phyloP scores from a whole-genome alignment of 805 yeast genomes.

The Priceomyces castillae region DNA sequence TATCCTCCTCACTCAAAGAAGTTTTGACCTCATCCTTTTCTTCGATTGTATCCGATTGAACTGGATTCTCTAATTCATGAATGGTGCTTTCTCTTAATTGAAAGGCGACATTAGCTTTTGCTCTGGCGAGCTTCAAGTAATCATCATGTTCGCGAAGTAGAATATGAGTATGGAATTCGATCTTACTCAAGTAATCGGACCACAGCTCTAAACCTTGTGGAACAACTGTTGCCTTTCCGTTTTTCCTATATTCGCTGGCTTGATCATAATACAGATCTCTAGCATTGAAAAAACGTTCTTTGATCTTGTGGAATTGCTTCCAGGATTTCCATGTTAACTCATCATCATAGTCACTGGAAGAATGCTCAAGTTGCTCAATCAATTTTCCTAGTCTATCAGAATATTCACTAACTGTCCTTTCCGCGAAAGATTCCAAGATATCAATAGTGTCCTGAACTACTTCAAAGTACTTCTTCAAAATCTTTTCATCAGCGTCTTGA shows the following conservation, averaged over 20 bases:
- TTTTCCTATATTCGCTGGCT: conserved; percentile 19
- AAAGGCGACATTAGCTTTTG: conserved; percentile 43
- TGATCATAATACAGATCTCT: conserved; percentile 49
- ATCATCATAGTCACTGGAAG: conserved; percentile 16
- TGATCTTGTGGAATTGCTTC: conserved; percentile 59
- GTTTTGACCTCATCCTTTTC: not conserved
- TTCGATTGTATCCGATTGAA: not conserved
- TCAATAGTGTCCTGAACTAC: conserved; percentile 51
- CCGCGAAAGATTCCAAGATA: conserved; percentile 71
- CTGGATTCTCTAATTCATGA: not conserved
- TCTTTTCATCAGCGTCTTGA: conserved; percentile 23
- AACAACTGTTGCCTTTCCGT: conserved; percentile 10
- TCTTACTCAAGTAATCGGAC: conserved; percentile 35
- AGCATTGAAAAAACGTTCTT: conserved; percentile 50
- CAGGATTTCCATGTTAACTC: conserved; percentile 47
- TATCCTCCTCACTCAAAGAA: too few species aligned
- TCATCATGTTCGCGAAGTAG: conserved; percentile 60
- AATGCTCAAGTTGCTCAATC: conserved; percentile 13
- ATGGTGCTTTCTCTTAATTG: conserved; percentile 34
- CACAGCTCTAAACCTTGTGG: conserved; percentile 38
- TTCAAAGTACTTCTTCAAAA: conserved; percentile 29
- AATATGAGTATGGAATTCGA: conserved; percentile 46
- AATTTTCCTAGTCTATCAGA: conserved; percentile 53
- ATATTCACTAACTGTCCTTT: conserved; percentile 62
- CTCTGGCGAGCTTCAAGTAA: conserved; percentile 44